Evolutionary conservation across 108 stramenopile genomes (phyloP).

Genomic region (Skeletonema grethae): DNA sequence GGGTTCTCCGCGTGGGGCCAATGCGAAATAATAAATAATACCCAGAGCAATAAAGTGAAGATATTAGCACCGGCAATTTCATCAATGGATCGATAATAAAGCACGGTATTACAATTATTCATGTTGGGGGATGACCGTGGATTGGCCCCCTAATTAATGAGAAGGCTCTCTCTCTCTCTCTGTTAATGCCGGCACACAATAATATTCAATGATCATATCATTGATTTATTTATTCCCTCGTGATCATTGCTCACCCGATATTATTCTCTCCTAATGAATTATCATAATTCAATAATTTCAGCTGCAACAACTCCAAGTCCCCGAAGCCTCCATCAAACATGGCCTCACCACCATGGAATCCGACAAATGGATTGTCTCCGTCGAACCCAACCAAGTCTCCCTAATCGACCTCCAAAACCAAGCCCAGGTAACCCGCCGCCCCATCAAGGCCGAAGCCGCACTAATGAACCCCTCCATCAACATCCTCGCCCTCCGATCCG

Average conservation of each 20-base stretch:
- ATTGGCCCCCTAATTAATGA: too few relatives aligned
- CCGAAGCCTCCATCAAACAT: constrained; percentile 91
- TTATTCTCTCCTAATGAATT: neutral
- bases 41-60: neutral
- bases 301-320: constrained; percentile 92
- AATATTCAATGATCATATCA: too few relatives aligned
- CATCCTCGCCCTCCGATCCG: constrained; percentile 93
- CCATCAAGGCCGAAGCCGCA: constrained; percentile 97
- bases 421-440: constrained; percentile 91
- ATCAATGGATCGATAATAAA: neutral
- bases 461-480: constrained; percentile 95
- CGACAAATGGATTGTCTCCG: constrained; percentile 93
- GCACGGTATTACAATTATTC: neutral
- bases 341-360: constrained; percentile 90
- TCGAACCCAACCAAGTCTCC: constrained; percentile 88
- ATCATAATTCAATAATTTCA: constrained; percentile 24
- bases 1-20: neutral
- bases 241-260: constrained; percentile 10
- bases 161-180: too few relatives aligned
- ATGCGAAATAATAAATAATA: neutral
- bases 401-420: constrained; percentile 93
- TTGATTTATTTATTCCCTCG: neutral
- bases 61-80: neutral
- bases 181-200: neutral
- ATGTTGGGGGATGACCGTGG: neutral